Evolutionary conservation across 1,139 yeast genomes (phyloP), one percentile per base, ranked within the genome.

Genomic region (Kurtzmaniella quercitrusa): DNA sequence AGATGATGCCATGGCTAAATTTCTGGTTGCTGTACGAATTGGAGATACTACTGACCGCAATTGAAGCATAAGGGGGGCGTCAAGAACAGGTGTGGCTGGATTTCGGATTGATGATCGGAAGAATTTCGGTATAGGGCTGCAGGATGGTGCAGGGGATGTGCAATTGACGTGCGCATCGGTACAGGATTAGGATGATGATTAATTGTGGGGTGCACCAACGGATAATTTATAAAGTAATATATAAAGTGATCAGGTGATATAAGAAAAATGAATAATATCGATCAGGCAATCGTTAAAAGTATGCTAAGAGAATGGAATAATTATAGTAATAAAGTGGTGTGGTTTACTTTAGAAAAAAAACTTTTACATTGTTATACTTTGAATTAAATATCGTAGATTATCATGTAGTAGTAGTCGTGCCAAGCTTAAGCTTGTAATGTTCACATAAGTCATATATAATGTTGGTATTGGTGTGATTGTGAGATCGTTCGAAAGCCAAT

Each of bases 401-500:
- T 30, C 34, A 30, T 8, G 18, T 12, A 14, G 11, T 22, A 7
- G 34, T 30, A 14, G 18, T 30, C 18, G 16, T 14, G 34, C 34
- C 17, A 21, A 42, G 33, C 20, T 34, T 36, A 23, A 15, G 36
- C 34, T 17, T 32, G 28, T 26, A 42, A 19, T 22, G 44, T 15
- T 21, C 28, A 36, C 43, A 41, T 33, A 43, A 39, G 26, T 40
- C 42, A 28, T 42, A 30, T 30, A 45, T 35, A 21, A 40, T 34
- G 12, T 36, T 38, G 3, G 40, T 38, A 33, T 43, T 42, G 15
- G 38, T 42, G 7, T 21, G n/a, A 20, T 42, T 40, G 16, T 40
- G 32, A 12, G 33, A 9, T n/a, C 23, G 38, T 7, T 14, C 32
- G 26, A 42, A 42, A n/a, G 40, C 45, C 18, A 15, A 30, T 21